These are phyloP conservation scores for Teunomyces lycoperdinae DNA, from an alignment of 805 yeast species.

Conservation along the genomic window DNA sequence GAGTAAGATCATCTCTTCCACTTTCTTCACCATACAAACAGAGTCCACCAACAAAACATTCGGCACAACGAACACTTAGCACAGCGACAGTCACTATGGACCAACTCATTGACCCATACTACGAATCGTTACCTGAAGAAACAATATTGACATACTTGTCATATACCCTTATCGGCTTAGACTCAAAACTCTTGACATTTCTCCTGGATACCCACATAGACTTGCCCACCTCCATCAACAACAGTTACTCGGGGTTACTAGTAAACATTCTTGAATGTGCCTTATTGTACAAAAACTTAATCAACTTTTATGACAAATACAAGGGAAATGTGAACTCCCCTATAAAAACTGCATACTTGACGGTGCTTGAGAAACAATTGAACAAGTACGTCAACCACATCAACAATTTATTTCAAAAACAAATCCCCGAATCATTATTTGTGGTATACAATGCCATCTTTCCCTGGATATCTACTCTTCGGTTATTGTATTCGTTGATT, in stretches of 20 bases:
- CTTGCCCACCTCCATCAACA: conserved; percentile 54
- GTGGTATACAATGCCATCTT: conserved; percentile 40
- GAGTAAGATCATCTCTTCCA: not conserved
- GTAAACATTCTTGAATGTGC: conserved; percentile 69
- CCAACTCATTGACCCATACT: conserved; percentile 22
- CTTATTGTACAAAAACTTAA: conserved; percentile 53
- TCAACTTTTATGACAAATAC: conserved; percentile 21
- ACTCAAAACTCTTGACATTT: conserved; percentile 54
- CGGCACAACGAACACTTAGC: conserved; percentile 3
- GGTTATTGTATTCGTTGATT: conserved; percentile 52
- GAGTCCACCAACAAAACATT: conserved; percentile 7
- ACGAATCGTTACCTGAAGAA: conserved; percentile 28
- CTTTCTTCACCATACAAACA: conserved; percentile 14
- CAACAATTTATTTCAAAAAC: conserved; percentile 29
- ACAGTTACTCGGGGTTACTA: conserved; percentile 55
- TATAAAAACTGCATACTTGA: conserved; percentile 58
- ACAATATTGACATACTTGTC: conserved; percentile 30
- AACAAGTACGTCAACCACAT: conserved; percentile 33
- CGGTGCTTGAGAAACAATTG: conserved; percentile 44
- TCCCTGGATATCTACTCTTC: conserved; percentile 52
- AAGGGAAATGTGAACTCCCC: conserved; percentile 42
- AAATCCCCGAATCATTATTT: conserved; percentile 26
- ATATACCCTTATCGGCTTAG: conserved; percentile 59
- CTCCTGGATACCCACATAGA: conserved; percentile 24
- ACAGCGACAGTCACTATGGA: conserved; percentile 6